Evolutionary conservation across 2,329 filamentous ascomycete genomes (phyloP).

Genomic region (Fusarium liriodendri): DNA sequence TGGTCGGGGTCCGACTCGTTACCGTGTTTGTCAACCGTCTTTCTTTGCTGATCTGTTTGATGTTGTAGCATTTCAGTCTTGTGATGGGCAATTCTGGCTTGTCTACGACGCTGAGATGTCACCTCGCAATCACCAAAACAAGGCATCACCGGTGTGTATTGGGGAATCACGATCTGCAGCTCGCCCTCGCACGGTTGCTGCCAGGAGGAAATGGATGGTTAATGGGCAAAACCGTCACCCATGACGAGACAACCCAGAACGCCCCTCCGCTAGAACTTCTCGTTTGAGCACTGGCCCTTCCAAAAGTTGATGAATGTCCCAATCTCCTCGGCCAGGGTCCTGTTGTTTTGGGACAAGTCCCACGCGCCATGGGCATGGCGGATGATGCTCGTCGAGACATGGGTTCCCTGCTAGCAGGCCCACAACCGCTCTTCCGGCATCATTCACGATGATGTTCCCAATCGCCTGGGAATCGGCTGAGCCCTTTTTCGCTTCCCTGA

Average conservation of each 20-base stretch:
- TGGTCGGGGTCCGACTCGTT: conserved; percentile 2
- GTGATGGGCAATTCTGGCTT: conserved; percentile 8
- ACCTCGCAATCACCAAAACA: conserved; percentile 17
- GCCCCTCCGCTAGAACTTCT: conserved; percentile 24
- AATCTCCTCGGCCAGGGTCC: conserved; percentile 28
- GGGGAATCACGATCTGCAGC: conserved; percentile 20
- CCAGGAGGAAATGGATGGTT: conserved; percentile 4
- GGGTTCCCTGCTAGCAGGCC: conserved; percentile 35
- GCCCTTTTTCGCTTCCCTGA: conserved; percentile 4
- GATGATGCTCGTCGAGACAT: conserved; percentile 28
- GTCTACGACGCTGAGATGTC: conserved; percentile 12
- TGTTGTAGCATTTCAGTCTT: conserved; percentile 3
- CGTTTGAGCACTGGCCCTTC: conserved; percentile 20
- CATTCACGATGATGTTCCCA: conserved; percentile 38
- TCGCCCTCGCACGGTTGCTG: conserved; percentile 6
- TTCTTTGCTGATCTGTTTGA: neutral
- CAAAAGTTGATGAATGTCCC: conserved; percentile 14
- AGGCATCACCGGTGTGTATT: neutral
- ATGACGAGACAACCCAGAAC: neutral
- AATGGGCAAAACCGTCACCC: neutral
- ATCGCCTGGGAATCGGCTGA: conserved; percentile 39
- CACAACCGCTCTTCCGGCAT: conserved; percentile 27
- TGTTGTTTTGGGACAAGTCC: conserved; percentile 23
- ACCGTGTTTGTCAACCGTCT: conserved; percentile 1
- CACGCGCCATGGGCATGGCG: conserved; percentile 29